These are phyloP conservation scores for Phytophthora sojae DNA, from an alignment of 352 stramenopile species.

Conservation along the genomic window DNA sequence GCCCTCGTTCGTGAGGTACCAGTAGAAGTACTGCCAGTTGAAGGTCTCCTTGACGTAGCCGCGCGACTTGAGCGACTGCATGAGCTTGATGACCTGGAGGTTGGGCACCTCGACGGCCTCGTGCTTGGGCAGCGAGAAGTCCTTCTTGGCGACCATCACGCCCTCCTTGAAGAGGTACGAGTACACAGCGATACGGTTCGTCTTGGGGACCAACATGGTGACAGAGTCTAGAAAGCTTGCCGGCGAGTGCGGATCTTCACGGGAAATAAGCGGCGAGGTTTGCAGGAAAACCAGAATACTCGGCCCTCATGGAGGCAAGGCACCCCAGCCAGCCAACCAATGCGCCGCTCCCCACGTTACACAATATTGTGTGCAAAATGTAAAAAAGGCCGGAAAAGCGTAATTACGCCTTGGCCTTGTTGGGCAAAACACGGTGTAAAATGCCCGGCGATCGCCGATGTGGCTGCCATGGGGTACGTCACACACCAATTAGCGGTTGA, in stretches of 20 bases:
- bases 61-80: constrained; percentile 98
- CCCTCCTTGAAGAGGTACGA: constrained; percentile 98
- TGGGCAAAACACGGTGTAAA: neutral
- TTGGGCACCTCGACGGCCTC: constrained; percentile 98
- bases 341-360: constrained; percentile 1
- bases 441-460: neutral
- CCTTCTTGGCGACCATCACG: constrained; percentile 93
- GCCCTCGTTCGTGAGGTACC: constrained; percentile 98
- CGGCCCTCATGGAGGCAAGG: neutral
- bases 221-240: constrained; percentile 85
- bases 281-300: constrained; percentile 67
- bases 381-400: constrained; percentile 14
- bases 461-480: constrained; percentile 3
- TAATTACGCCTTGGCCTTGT: constrained; percentile 23
- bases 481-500: constrained; percentile 12
- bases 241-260: constrained; percentile 92
- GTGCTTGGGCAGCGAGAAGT: constrained; percentile 91
- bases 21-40: constrained; percentile 99
- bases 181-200: constrained; percentile 99
- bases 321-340: constrained; percentile 44
- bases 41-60: constrained; percentile 99
- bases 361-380: constrained; percentile 27
- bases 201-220: constrained; percentile 96
- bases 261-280: constrained; percentile 56
- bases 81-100: constrained; percentile 98